Conservation (phyloP, 768 basidiomycete species). For the Gloeopeniophorella convolvens region DNA sequence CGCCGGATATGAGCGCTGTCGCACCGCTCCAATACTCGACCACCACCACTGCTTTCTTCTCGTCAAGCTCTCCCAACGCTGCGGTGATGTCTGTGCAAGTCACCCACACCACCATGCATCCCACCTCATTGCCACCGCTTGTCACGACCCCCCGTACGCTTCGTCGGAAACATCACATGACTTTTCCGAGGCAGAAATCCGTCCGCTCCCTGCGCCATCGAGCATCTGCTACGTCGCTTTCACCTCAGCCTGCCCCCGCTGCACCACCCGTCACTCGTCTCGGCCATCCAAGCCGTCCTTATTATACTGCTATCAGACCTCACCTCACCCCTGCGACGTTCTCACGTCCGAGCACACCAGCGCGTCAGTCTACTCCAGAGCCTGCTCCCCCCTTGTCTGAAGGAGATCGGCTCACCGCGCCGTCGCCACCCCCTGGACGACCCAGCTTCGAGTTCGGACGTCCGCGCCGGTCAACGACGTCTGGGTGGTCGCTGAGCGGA, state of each 20-base stretch:
- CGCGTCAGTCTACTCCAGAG: neutral
- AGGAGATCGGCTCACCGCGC: neutral
- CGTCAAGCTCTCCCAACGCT: neutral
- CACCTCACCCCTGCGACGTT: neutral
- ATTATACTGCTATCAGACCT: constrained; percentile 19
- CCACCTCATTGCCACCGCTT: constrained; percentile 13
- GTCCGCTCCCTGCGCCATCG: constrained; percentile 14
- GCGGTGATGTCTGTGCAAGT: neutral
- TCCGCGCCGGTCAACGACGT: constrained; percentile 11
- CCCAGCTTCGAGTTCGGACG: constrained; percentile 16
- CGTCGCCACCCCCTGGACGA: constrained; percentile 6
- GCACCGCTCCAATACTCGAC: constrained; percentile 1
- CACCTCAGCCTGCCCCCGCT: neutral
- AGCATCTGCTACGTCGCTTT: neutral
- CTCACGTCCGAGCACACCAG: constrained; percentile 2
- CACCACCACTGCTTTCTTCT: neutral
- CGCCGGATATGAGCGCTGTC: neutral
- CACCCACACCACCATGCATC: neutral
- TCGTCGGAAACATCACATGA: constrained; percentile 17
- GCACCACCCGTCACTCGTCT: constrained; percentile 7
- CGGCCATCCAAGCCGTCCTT: constrained; percentile 20
- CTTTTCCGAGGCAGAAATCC: constrained; percentile 14
- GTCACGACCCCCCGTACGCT: constrained; percentile 10
- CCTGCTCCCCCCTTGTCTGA: neutral
- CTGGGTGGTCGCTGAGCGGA: constrained; percentile 20